These are phyloP conservation scores for Sanghuangporus sanghuang DNA, from an alignment of 1,284 basidiomycete species.

Conservation along the genomic window DNA sequence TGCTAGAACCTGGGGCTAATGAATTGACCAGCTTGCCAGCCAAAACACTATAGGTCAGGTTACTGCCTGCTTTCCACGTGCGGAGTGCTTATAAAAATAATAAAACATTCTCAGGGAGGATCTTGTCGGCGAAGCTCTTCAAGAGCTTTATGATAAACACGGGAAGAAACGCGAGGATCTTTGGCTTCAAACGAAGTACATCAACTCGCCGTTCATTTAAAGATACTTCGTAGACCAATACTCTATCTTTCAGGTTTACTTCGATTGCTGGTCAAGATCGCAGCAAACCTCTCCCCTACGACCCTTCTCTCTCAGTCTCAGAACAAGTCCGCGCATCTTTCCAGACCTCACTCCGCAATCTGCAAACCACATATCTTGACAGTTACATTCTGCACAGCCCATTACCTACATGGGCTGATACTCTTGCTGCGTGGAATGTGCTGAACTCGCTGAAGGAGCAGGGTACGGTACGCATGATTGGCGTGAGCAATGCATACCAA, in stretches of 20 bases:
- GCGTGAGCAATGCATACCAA: conserved; percentile 76
- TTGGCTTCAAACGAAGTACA: conserved; percentile 74
- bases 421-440: conserved; percentile 60
- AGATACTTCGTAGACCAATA: not conserved
- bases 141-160: conserved; percentile 45
- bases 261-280: conserved; percentile 66
- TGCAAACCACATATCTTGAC: conserved; percentile 67
- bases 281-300: conserved; percentile 67
- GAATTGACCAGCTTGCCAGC: conserved; percentile 57
- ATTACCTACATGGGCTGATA: conserved; percentile 49
- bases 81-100: not conserved
- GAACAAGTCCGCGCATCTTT: conserved; percentile 66
- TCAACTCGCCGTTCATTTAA: not conserved
- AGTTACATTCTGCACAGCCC: conserved; percentile 76
- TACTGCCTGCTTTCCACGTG: not conserved
- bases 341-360: conserved; percentile 55
- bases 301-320: conserved; percentile 45
- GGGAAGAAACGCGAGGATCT: conserved; percentile 55
- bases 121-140: conserved; percentile 68
- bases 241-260: conserved; percentile 50
- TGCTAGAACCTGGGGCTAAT: not conserved
- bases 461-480: conserved; percentile 59
- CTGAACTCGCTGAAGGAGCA: conserved; percentile 56
- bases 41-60: conserved; percentile 65
- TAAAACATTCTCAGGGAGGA: conserved; percentile 53